Conservation (phyloP, 2,329 filamentous ascomycete genomes). For the Xylariomycetidae sp. region DNA sequence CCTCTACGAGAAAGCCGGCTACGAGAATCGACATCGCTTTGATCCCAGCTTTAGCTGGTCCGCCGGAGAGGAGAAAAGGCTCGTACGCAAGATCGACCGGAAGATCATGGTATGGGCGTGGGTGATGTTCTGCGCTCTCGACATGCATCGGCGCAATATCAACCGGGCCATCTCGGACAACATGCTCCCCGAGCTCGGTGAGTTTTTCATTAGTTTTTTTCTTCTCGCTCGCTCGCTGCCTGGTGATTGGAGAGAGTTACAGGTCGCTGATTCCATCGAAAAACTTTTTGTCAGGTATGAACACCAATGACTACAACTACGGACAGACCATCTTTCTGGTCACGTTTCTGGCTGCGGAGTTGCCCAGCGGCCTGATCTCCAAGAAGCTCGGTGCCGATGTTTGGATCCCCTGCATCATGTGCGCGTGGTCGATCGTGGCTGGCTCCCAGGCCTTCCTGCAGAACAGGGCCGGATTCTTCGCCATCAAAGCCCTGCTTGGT, state of each 20-base stretch:
- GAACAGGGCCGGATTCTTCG: conserved; percentile 19
- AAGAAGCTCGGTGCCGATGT: conserved; percentile 40
- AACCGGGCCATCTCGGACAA: conserved; percentile 56
- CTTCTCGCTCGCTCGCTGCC: no score
- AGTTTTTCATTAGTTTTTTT: conserved; percentile 28
- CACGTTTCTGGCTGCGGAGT: conserved; percentile 51
- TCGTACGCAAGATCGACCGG: conserved; percentile 44
- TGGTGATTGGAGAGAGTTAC: no score
- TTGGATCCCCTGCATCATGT: conserved; percentile 29
- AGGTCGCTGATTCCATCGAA: no score
- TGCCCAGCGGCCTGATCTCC: conserved; percentile 56
- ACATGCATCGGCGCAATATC: conserved; percentile 58
- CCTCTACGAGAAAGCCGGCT: conserved; percentile 32
- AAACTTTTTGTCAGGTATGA: no score
- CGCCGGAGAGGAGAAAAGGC: conserved; percentile 44
- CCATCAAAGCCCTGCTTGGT: conserved; percentile 21
- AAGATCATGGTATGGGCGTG: conserved; percentile 41
- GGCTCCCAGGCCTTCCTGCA: conserved; percentile 21
- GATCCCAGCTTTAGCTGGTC: conserved; percentile 51
- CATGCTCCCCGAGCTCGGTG: conserved; percentile 50
- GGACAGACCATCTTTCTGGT: conserved; percentile 52
- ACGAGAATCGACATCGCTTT: conserved; percentile 52
- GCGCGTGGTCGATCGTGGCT: conserved; percentile 26
- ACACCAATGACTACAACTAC: conserved; percentile 50
- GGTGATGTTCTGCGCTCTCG: conserved; percentile 57